Conservation (phyloP, 345 rosid genomes). For the Hibiscus syriacus region DNA sequence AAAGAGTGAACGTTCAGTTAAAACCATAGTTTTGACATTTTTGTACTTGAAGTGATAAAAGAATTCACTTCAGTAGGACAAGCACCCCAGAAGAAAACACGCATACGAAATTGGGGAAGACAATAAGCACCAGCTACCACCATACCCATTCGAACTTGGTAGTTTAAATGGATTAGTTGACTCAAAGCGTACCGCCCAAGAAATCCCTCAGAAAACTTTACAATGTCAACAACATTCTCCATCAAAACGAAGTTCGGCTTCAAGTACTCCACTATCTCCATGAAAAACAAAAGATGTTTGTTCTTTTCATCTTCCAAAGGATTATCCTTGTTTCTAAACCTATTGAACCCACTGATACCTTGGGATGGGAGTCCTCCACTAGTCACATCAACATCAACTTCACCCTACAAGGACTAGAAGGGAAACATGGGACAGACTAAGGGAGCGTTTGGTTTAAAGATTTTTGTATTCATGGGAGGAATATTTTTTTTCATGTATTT, state of each 20-base stretch:
- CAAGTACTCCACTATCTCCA: slow-evolving; percentile 57
- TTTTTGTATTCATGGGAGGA: neutral
- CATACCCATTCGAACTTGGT: slow-evolving; percentile 68
- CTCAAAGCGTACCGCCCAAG: slow-evolving; percentile 66
- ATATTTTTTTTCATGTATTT: no score
- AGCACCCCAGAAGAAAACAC: slow-evolving; percentile 84
- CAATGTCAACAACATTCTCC: slow-evolving; percentile 78
- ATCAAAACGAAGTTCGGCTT: slow-evolving; percentile 63
- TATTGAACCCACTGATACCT: slow-evolving; percentile 74
- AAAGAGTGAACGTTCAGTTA: neutral
- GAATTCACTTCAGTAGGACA: slow-evolving; percentile 35
- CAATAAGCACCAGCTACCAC: slow-evolving; percentile 91
- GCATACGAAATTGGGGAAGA: slow-evolving; percentile 71
- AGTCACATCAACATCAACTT: slow-evolving; percentile 56
- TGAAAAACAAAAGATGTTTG: slow-evolving; percentile 49
- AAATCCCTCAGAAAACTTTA: slow-evolving; percentile 48
- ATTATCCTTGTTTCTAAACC: slow-evolving; percentile 38
- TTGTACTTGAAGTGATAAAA: neutral
- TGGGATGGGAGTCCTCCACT: slow-evolving; percentile 92
- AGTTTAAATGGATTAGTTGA: slow-evolving; percentile 56
- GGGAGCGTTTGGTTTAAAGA: no score
- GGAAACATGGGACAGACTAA: neutral
- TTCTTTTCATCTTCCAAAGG: slow-evolving; percentile 64
- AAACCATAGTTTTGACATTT: neutral
- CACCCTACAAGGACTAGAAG: slow-evolving; percentile 31